Evolutionary conservation across 2,329 filamentous ascomycete species (phyloP).

Genomic region (Zasmidium angulare): DNA sequence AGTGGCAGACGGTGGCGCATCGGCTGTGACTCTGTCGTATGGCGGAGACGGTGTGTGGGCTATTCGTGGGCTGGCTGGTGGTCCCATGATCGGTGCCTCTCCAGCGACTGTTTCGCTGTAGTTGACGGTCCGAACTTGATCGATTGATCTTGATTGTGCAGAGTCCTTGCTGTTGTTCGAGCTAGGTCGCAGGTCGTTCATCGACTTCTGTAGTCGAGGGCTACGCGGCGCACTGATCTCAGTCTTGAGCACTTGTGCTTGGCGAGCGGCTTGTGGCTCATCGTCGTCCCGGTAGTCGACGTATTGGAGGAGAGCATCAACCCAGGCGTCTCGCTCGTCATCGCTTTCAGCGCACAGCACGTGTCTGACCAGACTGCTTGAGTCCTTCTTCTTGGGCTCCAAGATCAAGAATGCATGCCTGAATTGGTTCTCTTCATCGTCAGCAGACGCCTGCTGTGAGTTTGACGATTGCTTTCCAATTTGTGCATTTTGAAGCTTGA

Average conservation of each 20-base stretch:
- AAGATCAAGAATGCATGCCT: conserved; percentile 93
- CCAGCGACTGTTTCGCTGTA: conserved; percentile 59
- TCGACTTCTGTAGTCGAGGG: conserved; percentile 39
- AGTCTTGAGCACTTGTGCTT: conserved; percentile 25
- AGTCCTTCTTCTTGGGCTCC: conserved; percentile 96
- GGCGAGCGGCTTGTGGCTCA: conserved; percentile 38
- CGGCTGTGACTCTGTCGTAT: conserved; percentile 37
- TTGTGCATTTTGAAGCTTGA: conserved; percentile 86
- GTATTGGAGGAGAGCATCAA: conserved; percentile 83
- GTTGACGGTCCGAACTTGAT: conserved; percentile 42
- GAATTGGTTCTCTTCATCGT: conserved; percentile 85
- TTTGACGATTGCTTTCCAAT: conserved; percentile 89
- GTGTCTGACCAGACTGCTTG: conserved; percentile 81
- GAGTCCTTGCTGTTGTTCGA: conserved; percentile 14
- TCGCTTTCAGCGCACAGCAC: conserved; percentile 96
- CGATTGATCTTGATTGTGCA: conserved; percentile 14
- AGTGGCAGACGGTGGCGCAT: conserved; percentile 25
- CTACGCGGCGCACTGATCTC: conserved; percentile 30
- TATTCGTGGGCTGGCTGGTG: conserved; percentile 19
- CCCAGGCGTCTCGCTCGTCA: conserved; percentile 88
- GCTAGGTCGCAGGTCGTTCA: conserved; percentile 32
- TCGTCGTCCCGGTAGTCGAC: conserved; percentile 71
- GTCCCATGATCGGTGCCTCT: conserved; percentile 56
- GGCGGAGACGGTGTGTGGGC: conserved; percentile 36
- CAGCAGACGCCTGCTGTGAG: conserved; percentile 42